Conservation (phyloP, 257 asterid genomes). For the Datura wrightii region DNA sequence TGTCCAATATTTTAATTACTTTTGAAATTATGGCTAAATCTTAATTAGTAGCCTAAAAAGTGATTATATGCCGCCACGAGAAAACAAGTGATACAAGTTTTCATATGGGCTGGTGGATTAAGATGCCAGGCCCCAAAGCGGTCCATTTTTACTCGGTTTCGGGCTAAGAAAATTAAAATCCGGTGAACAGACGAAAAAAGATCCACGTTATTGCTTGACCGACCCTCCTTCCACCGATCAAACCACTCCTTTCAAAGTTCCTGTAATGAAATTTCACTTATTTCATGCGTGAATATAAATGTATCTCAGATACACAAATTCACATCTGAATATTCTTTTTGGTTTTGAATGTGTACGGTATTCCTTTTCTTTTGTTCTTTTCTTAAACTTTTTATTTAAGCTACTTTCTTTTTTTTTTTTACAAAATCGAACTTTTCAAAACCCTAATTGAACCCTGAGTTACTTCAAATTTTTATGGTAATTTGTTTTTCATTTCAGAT, state of each 20-base stretch:
- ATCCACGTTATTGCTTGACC: slow-evolving; percentile 59
- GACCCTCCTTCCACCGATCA: slow-evolving; percentile 53
- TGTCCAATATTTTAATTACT: no score
- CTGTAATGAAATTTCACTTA: slow-evolving; percentile 33
- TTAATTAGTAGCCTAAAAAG: no score
- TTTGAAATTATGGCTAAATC: no score
- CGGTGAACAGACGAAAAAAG: slow-evolving; percentile 19
- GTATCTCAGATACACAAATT: slow-evolving; percentile 10
- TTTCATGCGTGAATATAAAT: slow-evolving; percentile 15
- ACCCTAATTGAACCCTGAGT: slow-evolving; percentile 76
- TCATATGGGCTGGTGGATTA: background rate
- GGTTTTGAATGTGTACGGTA: slow-evolving; percentile 31
- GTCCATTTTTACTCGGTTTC: background rate
- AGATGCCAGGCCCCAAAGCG: slow-evolving; percentile 4
- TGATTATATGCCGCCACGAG: no score
- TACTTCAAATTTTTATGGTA: slow-evolving; percentile 41
- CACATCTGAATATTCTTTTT: slow-evolving; percentile 36
- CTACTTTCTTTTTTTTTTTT: background rate
- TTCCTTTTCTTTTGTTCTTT: slow-evolving; percentile 18
- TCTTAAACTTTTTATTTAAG: no score
- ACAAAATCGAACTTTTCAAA: slow-evolving; percentile 42
- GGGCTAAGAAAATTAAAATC: slow-evolving; percentile 26
- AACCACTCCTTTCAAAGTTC: slow-evolving; percentile 42
- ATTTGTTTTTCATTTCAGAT: slow-evolving; percentile 51
- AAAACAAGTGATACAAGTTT: no score